These are phyloP conservation scores for Oryza nivara DNA, from an alignment of 176 grass and related monocot species.

Conservation along the genomic window DNA sequence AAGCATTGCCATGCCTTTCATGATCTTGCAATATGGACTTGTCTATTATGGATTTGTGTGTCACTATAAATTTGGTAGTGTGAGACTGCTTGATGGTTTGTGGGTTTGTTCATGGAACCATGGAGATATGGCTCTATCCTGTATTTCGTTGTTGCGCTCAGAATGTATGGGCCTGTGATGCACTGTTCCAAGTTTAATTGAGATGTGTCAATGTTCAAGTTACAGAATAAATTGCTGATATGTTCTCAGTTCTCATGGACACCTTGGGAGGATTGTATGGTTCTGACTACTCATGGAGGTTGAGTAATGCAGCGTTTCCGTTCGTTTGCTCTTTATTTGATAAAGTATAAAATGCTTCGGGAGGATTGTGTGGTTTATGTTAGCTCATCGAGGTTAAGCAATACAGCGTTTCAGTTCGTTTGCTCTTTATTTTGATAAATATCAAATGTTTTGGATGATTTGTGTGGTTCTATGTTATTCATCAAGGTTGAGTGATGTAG, in stretches of 20 bases:
- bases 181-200: slow-evolving; percentile 30
- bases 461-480: slow-evolving; percentile 1
- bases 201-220: slow-evolving; percentile 16
- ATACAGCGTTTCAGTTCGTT: not conserved
- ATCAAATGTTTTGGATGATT: not conserved
- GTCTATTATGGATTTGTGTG: slow-evolving; percentile 43
- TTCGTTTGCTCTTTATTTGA: not conserved
- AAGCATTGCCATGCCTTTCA: slow-evolving; percentile 3
- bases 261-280: not conserved
- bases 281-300: not conserved
- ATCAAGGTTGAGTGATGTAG: not conserved
- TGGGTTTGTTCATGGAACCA: slow-evolving; percentile 51
- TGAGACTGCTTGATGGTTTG: slow-evolving; percentile 59
- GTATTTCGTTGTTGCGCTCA: slow-evolving; percentile 38
- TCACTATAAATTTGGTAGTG: slow-evolving; percentile 52
- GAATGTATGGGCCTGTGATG: slow-evolving; percentile 35
- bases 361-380: slow-evolving; percentile 4
- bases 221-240: slow-evolving; percentile 47
- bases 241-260: slow-evolving; percentile 7
- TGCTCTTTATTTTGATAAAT: not conserved
- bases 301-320: not conserved
- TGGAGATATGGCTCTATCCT: slow-evolving; percentile 54
- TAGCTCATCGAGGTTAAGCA: not conserved
- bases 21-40: slow-evolving; percentile 37
- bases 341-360: not conserved